A percentile compares a stretch with the other conserved stretches of the same genome.
phyloP scores from a whole-genome alignment of 257 asterid species.

The Knoxia roxburghii region DNA sequence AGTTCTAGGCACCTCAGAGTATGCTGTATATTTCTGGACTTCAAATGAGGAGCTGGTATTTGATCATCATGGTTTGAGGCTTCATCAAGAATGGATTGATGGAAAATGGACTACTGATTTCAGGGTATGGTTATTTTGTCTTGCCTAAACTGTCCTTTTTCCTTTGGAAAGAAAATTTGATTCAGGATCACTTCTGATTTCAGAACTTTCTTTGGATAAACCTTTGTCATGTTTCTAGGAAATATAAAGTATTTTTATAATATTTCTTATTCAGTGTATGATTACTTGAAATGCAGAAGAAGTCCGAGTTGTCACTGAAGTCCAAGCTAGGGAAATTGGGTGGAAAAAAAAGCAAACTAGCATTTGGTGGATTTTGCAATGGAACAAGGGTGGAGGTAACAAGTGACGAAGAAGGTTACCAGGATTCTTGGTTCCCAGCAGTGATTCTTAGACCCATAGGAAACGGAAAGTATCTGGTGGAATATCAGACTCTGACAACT shows the following conservation, averaged over 20 bases:
- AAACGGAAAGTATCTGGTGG: slow-evolving; percentile 35
- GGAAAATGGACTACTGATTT: slow-evolving; percentile 48
- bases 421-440: slow-evolving; percentile 55
- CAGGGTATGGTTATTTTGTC: slow-evolving; percentile 27
- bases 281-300: slow-evolving; percentile 35
- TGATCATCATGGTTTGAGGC: slow-evolving; percentile 45
- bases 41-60: slow-evolving; percentile 49
- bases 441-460: slow-evolving; percentile 23
- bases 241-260: too few species aligned
- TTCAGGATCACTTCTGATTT: background rate
- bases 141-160: background rate
- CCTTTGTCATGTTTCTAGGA: too few species aligned
- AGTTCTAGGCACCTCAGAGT: slow-evolving; percentile 38
- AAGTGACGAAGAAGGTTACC: slow-evolving; percentile 37
- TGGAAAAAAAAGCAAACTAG: slow-evolving; percentile 18
- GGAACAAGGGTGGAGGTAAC: slow-evolving; percentile 48
- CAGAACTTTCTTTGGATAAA: too few species aligned
- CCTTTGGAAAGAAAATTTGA: background rate
- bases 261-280: too few species aligned
- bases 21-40: slow-evolving; percentile 55
- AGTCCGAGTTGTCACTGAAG: slow-evolving; percentile 28
- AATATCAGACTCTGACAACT: slow-evolving; percentile 36
- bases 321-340: slow-evolving; percentile 25
- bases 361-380: slow-evolving; percentile 19
- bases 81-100: slow-evolving; percentile 65